Evolutionary conservation across 495 filamentous ascomycete species (phyloP), one percentile per base, ranked within the genome.

Genomic region (Friedmanniomyces simplex): DNA sequence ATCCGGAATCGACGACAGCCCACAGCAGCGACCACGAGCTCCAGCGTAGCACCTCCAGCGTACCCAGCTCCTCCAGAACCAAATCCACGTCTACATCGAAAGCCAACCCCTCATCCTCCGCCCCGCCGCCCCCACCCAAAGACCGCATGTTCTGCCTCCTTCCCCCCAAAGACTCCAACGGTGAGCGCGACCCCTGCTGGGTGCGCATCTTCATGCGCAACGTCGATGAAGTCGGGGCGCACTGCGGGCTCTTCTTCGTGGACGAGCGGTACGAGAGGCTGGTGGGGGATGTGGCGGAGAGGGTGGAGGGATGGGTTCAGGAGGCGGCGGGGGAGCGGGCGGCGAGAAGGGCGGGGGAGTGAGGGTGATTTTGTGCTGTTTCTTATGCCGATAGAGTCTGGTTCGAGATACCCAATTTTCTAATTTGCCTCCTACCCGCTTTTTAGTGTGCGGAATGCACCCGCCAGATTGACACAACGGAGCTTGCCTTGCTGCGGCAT

Each of bases 141-240:
- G 75, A 82, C 55, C 80, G 81, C 48, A 90, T 84, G 55, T 95
- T 95, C 70, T 93, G 89, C 68, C 80, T 85, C 59, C 68, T 90
- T 0, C 88, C 90, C 0, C 61, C 70, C 8, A 52, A 52, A 22
- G 69, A 74, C 30, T 49, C 58, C 1, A 76, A 77, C 54, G 72
- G 80, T 11, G 28, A 57, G 52, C 65, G 71, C 5, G 87, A 95
- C 66, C 67, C 80, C 30, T 78, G 79, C 47, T 95, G 90, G 90
- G 69, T 85, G 2, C 76, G 82, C 34, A 75, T 95, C 0, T 83
- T 79, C 65, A 91, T 96, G 85, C 77, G 82, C 30, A 82, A 82
- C 36, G 83, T 91, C 48, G 88, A 95, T 65, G 87, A 95, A 64
- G 87, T 95, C 3, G 82, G 78, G 8, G 90, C 90, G 2, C 90